Percentiles rank a stretch among this genome's conserved stretches.
Evolutionary conservation across 108 stramenopile species (phyloP).

Genomic region (Cyclotella choctawhatcheeana): DNA sequence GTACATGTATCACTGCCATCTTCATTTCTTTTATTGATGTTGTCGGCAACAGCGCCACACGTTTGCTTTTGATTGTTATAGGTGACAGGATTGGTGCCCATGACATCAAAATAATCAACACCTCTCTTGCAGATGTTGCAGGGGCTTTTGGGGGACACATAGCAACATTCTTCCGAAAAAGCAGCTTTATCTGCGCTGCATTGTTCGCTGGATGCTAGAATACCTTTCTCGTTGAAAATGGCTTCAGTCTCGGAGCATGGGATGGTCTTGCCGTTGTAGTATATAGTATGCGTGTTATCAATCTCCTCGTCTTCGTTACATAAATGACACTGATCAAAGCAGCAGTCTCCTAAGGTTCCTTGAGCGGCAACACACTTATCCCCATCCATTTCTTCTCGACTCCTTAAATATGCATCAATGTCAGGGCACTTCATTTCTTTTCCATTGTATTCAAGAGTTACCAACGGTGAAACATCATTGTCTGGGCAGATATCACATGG

Average conservation of each 20-base stretch:
- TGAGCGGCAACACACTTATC: conserved; percentile 38
- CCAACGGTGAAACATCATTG: conserved; percentile 37
- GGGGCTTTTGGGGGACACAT: conserved; percentile 21
- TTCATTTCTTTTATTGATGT: conserved; percentile 39
- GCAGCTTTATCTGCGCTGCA: conserved; percentile 19
- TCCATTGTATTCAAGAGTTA: conserved; percentile 27
- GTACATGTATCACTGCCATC: conserved; percentile 34
- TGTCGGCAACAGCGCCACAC: conserved; percentile 34
- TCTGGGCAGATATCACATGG: conserved; percentile 50
- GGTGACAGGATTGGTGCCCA: conserved; percentile 37
- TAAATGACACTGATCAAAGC: conserved; percentile 49
- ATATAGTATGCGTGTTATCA: conserved; percentile 39
- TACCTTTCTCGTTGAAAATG: conserved; percentile 38
- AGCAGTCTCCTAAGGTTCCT: conserved; percentile 34
- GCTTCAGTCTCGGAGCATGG: conserved; percentile 35
- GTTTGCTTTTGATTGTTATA: conserved; percentile 36
- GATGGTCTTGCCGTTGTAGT: conserved; percentile 49
- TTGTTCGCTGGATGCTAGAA: conserved; percentile 41
- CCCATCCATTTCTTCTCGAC: conserved; percentile 47
- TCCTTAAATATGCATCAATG: conserved; percentile 18
- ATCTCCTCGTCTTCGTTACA: conserved; percentile 37
- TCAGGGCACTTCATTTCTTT: conserved; percentile 44
- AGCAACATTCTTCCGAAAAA: conserved; percentile 36
- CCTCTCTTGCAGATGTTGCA: conserved; percentile 45
- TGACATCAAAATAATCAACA: conserved; percentile 44